These are phyloP conservation scores for Apiosordaria backusii DNA, from an alignment of 495 filamentous ascomycete species.

Conservation along the genomic window DNA sequence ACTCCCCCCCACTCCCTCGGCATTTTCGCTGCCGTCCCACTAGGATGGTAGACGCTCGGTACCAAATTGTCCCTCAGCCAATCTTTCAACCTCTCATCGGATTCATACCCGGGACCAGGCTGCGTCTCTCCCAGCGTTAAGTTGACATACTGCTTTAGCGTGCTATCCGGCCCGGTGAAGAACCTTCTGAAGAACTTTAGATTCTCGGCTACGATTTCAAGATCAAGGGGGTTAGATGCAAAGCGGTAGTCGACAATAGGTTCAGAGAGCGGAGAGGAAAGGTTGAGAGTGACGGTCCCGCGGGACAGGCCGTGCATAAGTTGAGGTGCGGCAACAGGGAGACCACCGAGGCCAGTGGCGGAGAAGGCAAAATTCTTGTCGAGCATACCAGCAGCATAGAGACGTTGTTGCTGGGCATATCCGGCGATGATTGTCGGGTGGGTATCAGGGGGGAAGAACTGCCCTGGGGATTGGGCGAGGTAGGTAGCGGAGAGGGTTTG, in stretches of 20 bases:
- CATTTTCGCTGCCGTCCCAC: constrained; percentile 36
- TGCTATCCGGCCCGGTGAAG: constrained; percentile 25
- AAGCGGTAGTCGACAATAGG: constrained; percentile 29
- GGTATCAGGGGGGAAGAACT: constrained; percentile 28
- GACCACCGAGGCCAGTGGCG: neutral
- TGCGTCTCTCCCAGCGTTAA: neutral
- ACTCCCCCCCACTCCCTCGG: constrained; percentile 48
- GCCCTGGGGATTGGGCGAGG: constrained; percentile 25
- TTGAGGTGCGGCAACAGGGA: constrained; percentile 22
- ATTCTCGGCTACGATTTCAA: constrained; percentile 11
- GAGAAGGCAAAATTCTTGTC: constrained; percentile 11
- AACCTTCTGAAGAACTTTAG: constrained; percentile 33
- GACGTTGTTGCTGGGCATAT: constrained; percentile 36
- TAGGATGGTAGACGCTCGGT: constrained; percentile 36
- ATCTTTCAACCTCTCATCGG: constrained; percentile 22
- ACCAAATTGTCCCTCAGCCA: constrained; percentile 25
- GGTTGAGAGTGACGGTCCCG: constrained; percentile 41
- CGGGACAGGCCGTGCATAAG: constrained; percentile 36
- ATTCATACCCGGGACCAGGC: constrained; percentile 22
- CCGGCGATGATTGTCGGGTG: constrained; percentile 34
- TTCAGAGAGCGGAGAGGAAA: constrained; percentile 37
- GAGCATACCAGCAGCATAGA: constrained; percentile 30
- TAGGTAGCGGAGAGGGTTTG: neutral
- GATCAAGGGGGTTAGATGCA: constrained; percentile 1
- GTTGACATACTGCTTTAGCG: constrained; percentile 13